Evolutionary conservation across 371 early-diverging fungal genomes (phyloP).

Genomic region (Mortierella sp.): DNA sequence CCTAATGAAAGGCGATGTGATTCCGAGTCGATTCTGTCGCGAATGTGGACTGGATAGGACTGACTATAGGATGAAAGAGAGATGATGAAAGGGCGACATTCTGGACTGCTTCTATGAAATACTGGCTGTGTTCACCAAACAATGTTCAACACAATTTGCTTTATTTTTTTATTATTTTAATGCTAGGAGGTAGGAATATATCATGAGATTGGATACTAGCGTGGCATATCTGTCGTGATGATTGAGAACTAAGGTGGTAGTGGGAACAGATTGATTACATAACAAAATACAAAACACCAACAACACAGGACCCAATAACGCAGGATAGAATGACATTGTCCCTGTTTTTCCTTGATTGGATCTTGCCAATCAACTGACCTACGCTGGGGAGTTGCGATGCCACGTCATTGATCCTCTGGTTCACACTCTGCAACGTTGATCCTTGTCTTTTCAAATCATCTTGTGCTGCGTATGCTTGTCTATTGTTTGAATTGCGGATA

Average conservation of each 20-base stretch:
- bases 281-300: constrained; percentile 47
- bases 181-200: neutral
- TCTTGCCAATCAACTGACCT: constrained; percentile 55
- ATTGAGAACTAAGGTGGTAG: no score
- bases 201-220: neutral
- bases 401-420: constrained; percentile 52
- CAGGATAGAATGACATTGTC: constrained; percentile 56
- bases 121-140: neutral
- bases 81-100: neutral
- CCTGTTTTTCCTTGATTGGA: constrained; percentile 52
- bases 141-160: neutral
- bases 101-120: neutral
- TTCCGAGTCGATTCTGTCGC: neutral
- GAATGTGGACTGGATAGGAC: neutral
- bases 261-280: constrained; percentile 12
- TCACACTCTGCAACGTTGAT: constrained; percentile 40
- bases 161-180: neutral
- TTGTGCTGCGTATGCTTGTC: constrained; percentile 53
- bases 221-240: no score
- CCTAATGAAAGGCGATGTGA: constrained; percentile 6
- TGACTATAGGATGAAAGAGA: neutral
- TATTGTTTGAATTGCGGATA: constrained; percentile 7
- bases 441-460: constrained; percentile 52
- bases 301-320: constrained; percentile 54
- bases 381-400: constrained; percentile 51